Percentiles rank a stretch among this genome's conserved stretches.
These are phyloP conservation scores for Fusarium napiforme DNA, from an alignment of 2,329 filamentous ascomycete genomes.

Conservation along the genomic window DNA sequence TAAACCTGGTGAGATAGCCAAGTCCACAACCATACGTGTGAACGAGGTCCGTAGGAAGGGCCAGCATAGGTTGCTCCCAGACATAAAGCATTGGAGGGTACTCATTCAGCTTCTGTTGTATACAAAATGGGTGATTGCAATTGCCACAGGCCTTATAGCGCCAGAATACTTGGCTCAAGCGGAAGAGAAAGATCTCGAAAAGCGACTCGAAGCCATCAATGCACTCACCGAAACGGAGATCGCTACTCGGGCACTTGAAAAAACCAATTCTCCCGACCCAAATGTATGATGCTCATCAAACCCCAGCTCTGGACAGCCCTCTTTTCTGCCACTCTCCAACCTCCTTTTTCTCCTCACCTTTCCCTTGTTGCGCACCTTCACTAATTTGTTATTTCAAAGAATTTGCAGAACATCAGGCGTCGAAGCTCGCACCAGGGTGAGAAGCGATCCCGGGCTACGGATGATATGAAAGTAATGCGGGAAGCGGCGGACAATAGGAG, in stretches of 20 bases:
- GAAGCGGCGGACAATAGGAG: conserved; percentile 48
- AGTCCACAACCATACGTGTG: conserved; percentile 42
- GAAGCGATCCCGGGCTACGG: conserved; percentile 30
- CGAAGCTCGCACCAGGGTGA: conserved; percentile 19
- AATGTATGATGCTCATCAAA: conserved; percentile 45
- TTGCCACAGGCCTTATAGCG: conserved; percentile 43
- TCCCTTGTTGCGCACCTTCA: not conserved
- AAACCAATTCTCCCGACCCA: conserved; percentile 43
- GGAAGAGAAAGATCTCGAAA: conserved; percentile 41
- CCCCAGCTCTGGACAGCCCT: not conserved
- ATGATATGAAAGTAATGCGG: conserved; percentile 50
- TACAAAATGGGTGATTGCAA: conserved; percentile 48
- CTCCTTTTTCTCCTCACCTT: not conserved
- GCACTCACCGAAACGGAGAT: conserved; percentile 44
- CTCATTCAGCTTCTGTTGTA: conserved; percentile 44
- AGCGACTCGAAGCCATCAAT: conserved; percentile 42
- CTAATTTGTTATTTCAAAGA: conserved; percentile 43
- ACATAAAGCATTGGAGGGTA: conserved; percentile 51
- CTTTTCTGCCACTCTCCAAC: not conserved
- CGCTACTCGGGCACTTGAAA: conserved; percentile 31
- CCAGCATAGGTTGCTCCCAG: conserved; percentile 46
- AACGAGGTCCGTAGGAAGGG: conserved; percentile 40
- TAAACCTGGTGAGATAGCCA: conserved; percentile 14
- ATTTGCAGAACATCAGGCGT: conserved; percentile 47
- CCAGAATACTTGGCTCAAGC: conserved; percentile 46